phyloP scores from a whole-genome alignment of 2,329 filamentous ascomycete genomes.

The Alternaria burnsii region DNA sequence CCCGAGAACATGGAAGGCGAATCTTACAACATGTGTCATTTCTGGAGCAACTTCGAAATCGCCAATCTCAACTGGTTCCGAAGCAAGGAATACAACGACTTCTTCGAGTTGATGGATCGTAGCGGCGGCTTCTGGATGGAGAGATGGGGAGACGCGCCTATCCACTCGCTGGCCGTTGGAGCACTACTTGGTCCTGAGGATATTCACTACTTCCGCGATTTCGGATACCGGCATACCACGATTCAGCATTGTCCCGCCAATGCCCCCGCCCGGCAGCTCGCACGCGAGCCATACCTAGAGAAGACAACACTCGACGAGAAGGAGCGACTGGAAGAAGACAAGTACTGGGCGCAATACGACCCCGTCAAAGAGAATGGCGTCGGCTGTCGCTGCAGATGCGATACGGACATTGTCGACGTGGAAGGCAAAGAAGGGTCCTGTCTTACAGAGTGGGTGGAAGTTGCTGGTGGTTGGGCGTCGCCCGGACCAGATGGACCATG shows the following conservation, averaged over 20 bases:
- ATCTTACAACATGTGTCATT: slow-evolving; percentile 99
- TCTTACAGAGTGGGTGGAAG: slow-evolving; percentile 94
- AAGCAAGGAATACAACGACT: slow-evolving; percentile 96
- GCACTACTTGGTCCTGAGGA: slow-evolving; percentile 81
- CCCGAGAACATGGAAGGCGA: slow-evolving; percentile 96
- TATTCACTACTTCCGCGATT: slow-evolving; percentile 98
- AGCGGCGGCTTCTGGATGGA: slow-evolving; percentile 99
- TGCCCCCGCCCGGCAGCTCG: slow-evolving; percentile 85
- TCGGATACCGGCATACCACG: slow-evolving; percentile 97
- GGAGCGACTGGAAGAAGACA: slow-evolving; percentile 88
- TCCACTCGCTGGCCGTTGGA: slow-evolving; percentile 95
- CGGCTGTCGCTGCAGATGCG: slow-evolving; percentile 93
- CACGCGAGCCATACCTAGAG: slow-evolving; percentile 81
- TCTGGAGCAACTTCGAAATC: slow-evolving; percentile 99
- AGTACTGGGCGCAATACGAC: slow-evolving; percentile 93
- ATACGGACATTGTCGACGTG: slow-evolving; percentile 96
- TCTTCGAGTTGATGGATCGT: slow-evolving; percentile 98
- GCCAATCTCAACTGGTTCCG: slow-evolving; percentile 94
- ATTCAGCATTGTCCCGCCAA: slow-evolving; percentile 99
- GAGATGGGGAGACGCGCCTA: slow-evolving; percentile 97
- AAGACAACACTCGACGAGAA: slow-evolving; percentile 81
- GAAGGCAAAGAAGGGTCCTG: slow-evolving; percentile 98
- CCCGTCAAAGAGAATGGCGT: slow-evolving; percentile 93
- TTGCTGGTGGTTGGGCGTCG: slow-evolving; percentile 89
- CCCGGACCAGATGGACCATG: slow-evolving; percentile 44